A percentile compares a stretch with the other conserved stretches of the same genome.
phyloP scores from a whole-genome alignment of 2,329 filamentous ascomycete species.

The Coniochaeta pulveracea region DNA sequence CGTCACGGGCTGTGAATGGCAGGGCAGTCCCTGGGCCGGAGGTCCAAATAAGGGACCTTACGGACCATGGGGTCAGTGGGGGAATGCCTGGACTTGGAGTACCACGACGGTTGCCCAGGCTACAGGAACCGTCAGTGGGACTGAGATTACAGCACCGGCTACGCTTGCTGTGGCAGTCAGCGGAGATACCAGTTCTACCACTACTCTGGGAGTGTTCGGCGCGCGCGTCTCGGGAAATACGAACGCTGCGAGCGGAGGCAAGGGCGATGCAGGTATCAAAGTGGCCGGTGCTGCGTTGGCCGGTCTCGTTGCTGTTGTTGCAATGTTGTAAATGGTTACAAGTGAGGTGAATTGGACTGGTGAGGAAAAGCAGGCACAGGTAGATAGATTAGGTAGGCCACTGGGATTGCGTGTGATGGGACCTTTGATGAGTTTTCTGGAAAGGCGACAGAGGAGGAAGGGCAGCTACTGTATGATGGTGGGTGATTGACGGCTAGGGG shows the following conservation, averaged over 20 bases:
- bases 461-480: too few relatives aligned
- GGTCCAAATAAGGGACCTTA: constrained; percentile 16
- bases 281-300: constrained; percentile 13
- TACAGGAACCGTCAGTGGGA: constrained; percentile 17
- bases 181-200: constrained; percentile 18
- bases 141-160: constrained; percentile 12
- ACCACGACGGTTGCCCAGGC: constrained; percentile 19
- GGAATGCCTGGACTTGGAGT: constrained; percentile 26
- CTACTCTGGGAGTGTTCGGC: constrained; percentile 12
- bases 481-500: not conserved
- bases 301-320: constrained; percentile 17
- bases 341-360: not conserved
- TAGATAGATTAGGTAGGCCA: not conserved
- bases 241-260: constrained; percentile 4
- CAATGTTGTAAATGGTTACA: constrained; percentile 12
- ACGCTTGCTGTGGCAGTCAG: constrained; percentile 19
- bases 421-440: too few relatives aligned
- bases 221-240: constrained; percentile 6
- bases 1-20: constrained; percentile 29
- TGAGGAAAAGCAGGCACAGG: not conserved
- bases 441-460: too few relatives aligned
- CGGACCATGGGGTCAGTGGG: constrained; percentile 27
- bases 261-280: constrained; percentile 3
- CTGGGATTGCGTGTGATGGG: not conserved
- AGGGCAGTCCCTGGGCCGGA: constrained; percentile 26